phyloP scores from a whole-genome alignment of 306 rosid species.

The Acacia crassicarpa region DNA sequence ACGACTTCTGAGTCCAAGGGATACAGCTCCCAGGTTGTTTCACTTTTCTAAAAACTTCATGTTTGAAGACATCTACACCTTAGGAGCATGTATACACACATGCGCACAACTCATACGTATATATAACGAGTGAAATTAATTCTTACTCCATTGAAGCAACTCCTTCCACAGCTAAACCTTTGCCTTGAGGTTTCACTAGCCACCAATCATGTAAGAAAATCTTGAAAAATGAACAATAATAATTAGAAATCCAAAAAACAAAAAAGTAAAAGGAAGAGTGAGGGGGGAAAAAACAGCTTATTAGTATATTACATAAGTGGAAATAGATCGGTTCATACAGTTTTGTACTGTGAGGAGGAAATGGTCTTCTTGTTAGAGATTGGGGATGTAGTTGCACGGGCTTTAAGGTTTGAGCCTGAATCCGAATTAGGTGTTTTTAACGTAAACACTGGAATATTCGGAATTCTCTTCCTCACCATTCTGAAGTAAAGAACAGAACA shows the following conservation, averaged over 20 bases:
- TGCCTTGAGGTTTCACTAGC: constrained; percentile 35
- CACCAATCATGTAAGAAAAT: constrained; percentile 45
- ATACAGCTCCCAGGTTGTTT: neutral
- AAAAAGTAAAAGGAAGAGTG: neutral
- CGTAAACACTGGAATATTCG: neutral
- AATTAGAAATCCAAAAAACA: neutral
- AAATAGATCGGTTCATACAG: neutral
- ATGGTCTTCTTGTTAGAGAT: neutral
- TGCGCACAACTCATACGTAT: no score
- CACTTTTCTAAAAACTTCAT: neutral
- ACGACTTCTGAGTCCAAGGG: neutral
- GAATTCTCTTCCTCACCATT: constrained; percentile 1
- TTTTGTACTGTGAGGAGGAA: neutral
- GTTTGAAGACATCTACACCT: neutral
- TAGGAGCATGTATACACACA: neutral
- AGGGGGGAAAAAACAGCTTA: neutral
- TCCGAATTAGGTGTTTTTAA: neutral
- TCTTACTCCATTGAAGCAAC: constrained; percentile 35
- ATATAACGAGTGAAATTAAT: neutral
- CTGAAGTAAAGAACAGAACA: neutral
- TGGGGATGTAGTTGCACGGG: neutral
- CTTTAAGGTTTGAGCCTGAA: neutral
- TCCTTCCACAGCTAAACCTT: constrained; percentile 45
- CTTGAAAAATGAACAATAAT: constrained; percentile 13
- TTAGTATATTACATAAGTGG: neutral